These are phyloP conservation scores for Saururus chinensis DNA, from an alignment of 164 flowering plant species.

Conservation along the genomic window DNA sequence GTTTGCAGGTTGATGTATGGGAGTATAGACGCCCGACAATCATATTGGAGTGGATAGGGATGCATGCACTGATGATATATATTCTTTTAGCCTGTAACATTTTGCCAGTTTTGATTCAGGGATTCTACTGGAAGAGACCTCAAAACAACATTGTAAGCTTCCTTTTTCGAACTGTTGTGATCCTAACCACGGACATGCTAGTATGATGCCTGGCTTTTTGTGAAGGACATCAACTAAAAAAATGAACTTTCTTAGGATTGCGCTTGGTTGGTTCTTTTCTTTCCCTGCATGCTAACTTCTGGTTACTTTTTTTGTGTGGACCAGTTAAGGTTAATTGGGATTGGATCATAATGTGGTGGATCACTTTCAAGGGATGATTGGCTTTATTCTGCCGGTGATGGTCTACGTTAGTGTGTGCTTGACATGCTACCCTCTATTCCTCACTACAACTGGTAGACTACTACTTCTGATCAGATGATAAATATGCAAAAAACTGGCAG, in stretches of 20 bases:
- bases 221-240: neutral
- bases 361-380: neutral
- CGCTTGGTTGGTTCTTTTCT: neutral
- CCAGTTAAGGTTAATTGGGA: constrained; percentile 23
- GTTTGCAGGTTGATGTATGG: constrained; percentile 49
- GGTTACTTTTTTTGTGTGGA: neutral
- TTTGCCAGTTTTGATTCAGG: constrained; percentile 43
- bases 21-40: constrained; percentile 35
- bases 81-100: constrained; percentile 56
- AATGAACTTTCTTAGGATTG: neutral
- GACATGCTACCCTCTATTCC: neutral
- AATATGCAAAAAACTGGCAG: neutral
- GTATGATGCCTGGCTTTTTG: neutral
- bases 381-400: neutral
- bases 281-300: neutral
- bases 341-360: constrained; percentile 9
- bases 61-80: constrained; percentile 53
- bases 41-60: constrained; percentile 69
- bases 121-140: constrained; percentile 66
- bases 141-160: constrained; percentile 48
- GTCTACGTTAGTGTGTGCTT: neutral
- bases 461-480: neutral
- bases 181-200: neutral
- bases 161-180: neutral
- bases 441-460: neutral